Conservation (phyloP, 2,329 filamentous ascomycete genomes). For the Triangularia verruculosa region DNA sequence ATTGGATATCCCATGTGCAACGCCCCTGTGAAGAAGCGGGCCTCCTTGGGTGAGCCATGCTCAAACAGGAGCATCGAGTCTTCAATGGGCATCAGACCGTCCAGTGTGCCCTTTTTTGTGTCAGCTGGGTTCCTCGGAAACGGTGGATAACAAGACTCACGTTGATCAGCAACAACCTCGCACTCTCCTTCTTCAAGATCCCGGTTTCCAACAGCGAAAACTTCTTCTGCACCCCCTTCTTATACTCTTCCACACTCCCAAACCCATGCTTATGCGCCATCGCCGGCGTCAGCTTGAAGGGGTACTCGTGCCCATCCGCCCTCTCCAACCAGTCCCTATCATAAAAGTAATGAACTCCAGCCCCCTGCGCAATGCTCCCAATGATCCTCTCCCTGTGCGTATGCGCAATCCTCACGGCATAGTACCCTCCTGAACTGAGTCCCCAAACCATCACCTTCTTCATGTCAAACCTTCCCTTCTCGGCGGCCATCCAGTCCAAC, state of each 20-base stretch:
- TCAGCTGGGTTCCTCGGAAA: neutral
- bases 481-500: conserved; percentile 56
- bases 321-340: conserved; percentile 56
- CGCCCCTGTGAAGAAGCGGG: conserved; percentile 58
- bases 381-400: conserved; percentile 56
- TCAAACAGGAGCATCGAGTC: conserved; percentile 64
- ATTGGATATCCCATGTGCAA: conserved; percentile 67
- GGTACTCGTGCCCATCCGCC: conserved; percentile 65
- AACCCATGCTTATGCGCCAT: conserved; percentile 64
- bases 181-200: conserved; percentile 53
- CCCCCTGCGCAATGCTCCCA: conserved; percentile 61
- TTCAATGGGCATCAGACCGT: conserved; percentile 66
- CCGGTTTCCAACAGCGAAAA: conserved; percentile 62
- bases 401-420: conserved; percentile 64
- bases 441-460: conserved; percentile 60
- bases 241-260: conserved; percentile 52
- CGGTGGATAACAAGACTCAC: conserved; percentile 37
- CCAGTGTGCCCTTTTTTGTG: conserved; percentile 50
- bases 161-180: conserved; percentile 59
- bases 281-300: conserved; percentile 54
- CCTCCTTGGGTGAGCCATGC: conserved; percentile 64
- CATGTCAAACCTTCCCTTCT: conserved; percentile 53
- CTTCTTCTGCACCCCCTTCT: conserved; percentile 52
- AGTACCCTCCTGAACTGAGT: conserved; percentile 64
- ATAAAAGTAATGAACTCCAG: conserved; percentile 61